Conservation (phyloP, 805 yeast species). For the Hanseniaspora mollemarum region DNA sequence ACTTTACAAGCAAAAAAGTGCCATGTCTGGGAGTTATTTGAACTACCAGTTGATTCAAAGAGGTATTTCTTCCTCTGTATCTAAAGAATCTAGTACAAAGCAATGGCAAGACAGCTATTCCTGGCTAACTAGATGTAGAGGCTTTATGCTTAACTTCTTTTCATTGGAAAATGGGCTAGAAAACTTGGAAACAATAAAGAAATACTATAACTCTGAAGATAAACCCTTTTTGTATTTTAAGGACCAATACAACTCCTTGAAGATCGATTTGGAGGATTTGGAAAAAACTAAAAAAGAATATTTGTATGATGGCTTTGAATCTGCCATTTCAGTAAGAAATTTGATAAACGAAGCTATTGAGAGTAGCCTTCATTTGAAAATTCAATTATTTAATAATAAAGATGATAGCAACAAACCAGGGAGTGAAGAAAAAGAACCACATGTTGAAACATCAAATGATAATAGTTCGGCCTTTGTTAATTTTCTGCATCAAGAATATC, state of each 20-base stretch:
- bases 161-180: not conserved
- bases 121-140: slow-evolving; percentile 8
- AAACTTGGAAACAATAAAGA: not conserved
- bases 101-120: slow-evolving; percentile 11
- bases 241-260: not conserved
- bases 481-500: not conserved
- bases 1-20: not conserved
- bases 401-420: not conserved
- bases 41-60: slow-evolving; percentile 3
- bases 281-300: slow-evolving; percentile 8
- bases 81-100: not conserved
- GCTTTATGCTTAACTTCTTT: slow-evolving; percentile 8
- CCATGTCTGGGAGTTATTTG: slow-evolving; percentile 5
- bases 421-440: not conserved
- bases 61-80: not conserved
- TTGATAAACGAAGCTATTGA: slow-evolving; percentile 7
- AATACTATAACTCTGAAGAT: slow-evolving; percentile 4
- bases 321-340: not conserved
- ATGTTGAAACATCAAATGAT: not conserved
- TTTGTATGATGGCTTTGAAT: not conserved
- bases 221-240: not conserved
- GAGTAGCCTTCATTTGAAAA: not conserved
- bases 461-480: not conserved
- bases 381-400: not conserved
- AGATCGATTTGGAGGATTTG: not conserved